Base-by-base conservation (phyloP, 2,329 filamentous ascomycete species). In the Sporothrix sp. region DNA sequence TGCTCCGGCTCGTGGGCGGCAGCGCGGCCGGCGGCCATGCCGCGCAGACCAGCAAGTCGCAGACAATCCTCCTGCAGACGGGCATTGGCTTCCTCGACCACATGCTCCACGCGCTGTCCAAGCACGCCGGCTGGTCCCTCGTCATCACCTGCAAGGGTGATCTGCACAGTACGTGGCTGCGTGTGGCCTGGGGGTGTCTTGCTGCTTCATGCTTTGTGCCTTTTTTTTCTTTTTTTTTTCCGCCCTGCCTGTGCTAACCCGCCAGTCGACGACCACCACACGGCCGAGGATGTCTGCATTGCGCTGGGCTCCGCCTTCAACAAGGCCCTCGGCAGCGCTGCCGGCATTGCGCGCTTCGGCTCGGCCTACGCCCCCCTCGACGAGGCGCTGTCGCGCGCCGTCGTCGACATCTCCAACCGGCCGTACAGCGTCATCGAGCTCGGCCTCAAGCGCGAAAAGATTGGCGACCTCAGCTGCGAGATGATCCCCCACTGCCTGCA, bases 31-130 rank as follows among this genome's bases (percentile, higher is more conserved):
- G 67, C 32, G 74, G 75, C 51, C 93, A 98, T 66, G 91, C 93
- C 27, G 83, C 84, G 1, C 91, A 98, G 69, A 74, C 81, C 57
- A 91, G 86, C 59, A 82, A 84, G 59, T 86, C 83, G 37, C 93
- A 97, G 68, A 82, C 81, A 54, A 96, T 97, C 65, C 81, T 81
- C 63, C 76, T 97, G 58, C 83, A 87, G 74, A 95, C 91, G 0
- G 93, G 93, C 57, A 95, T 98, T 67, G 93, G 93, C 53, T 98
- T 98, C 70, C 76, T 98, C 51, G 93, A 98, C 71, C 93, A 98
- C 74, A 97, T 98, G 91, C 78, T 97, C 46, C 93, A 98, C 69
- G 93, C 93, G 6, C 77, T 97, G 50, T 87, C 93, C 46, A 97
- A 98, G 71, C 93, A 98, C 70, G 82, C 86, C 6, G 91, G 93